These are phyloP conservation scores for Funneliformis geosporum DNA, from an alignment of 192 early-diverging fungal species.

Conservation along the genomic window DNA sequence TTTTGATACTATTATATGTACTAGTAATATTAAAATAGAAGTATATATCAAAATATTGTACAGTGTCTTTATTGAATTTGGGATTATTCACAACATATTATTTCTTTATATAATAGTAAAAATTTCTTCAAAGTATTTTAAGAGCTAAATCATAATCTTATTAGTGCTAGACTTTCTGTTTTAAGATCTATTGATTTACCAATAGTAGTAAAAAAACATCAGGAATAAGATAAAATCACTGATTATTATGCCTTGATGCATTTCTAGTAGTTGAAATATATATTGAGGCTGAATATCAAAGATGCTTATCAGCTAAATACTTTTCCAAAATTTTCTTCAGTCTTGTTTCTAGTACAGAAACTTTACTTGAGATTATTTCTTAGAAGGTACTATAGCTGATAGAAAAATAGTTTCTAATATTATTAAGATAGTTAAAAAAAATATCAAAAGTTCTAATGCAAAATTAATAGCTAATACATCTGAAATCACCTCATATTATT, in stretches of 20 bases:
- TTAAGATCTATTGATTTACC: conserved; percentile 21
- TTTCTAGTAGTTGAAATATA: conserved; percentile 16
- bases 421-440: too few species aligned
- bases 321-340: conserved; percentile 24
- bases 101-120: too few species aligned
- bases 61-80: too few species aligned
- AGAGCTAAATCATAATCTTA: too few species aligned
- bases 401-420: too few species aligned
- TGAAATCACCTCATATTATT: conserved; percentile 30
- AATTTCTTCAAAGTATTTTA: too few species aligned
- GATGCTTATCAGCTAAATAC: conserved; percentile 25
- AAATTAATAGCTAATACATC: too few species aligned
- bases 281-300: conserved; percentile 30
- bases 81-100: background rate
- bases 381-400: too few species aligned
- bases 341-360: conserved; percentile 23
- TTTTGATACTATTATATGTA: too few species aligned
- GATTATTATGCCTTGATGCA: conserved; percentile 11
- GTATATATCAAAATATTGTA: conserved; percentile 9
- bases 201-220: conserved; percentile 10
- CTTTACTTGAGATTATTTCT: conserved; percentile 12
- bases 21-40: too few species aligned
- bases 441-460: too few species aligned
- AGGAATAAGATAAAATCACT: conserved; percentile 15
- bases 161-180: conserved; percentile 17